Evolutionary conservation across 2,329 filamentous ascomycete species (phyloP), one percentile per base, ranked within the genome.

Genomic region (Fusarium armeniacum): DNA sequence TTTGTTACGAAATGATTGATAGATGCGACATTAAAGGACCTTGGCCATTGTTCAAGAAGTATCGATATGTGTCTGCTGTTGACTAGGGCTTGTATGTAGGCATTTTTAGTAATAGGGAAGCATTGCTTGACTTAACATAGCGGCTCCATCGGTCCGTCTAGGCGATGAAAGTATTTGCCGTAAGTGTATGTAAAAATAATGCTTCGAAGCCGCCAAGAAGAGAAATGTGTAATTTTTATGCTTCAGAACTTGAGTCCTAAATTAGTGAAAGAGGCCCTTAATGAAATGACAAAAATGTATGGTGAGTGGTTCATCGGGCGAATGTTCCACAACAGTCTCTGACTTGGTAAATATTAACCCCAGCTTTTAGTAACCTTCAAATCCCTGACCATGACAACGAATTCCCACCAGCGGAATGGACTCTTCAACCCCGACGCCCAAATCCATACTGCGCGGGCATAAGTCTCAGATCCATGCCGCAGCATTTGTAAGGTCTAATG

Each of bases 361-460:
- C 33, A 28, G 24, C 35, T 51, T 28, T 28, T 38, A 44, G 10
- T 26, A 46, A 36, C 41, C 28, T 44, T 45, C 45, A 53, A 45
- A 62, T 51, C 58, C 7, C 20, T 30, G 28, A 56, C 12, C 35
- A 58, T 66, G 43, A 56, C 46, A 51, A 50, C 47, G n/a, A 50
- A 53, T 47, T 26, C 30, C 20, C 33, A 41, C 32, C 51, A 44
- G 30, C 26, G 62, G 62, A 53, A 80, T 80, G 79, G 65, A 75
- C 22, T 69, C 73, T 44, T 62, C 73, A 35, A 54, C 69, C 6
- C 80, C 80, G 18, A 69, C 76, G 46, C 87, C 87, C 35, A 86
- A 82, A 73, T 81, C 84, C 77, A 89, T 98, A 62, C 87, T 99
- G 38, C 92, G 96, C 68, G 96, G 96, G 54, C 96, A 98, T 82